A percentile compares a stretch with the other conserved stretches of the same genome.
Evolutionary conservation across 305 asterid species (phyloP).

Genomic region (Fraxinus ornus): DNA sequence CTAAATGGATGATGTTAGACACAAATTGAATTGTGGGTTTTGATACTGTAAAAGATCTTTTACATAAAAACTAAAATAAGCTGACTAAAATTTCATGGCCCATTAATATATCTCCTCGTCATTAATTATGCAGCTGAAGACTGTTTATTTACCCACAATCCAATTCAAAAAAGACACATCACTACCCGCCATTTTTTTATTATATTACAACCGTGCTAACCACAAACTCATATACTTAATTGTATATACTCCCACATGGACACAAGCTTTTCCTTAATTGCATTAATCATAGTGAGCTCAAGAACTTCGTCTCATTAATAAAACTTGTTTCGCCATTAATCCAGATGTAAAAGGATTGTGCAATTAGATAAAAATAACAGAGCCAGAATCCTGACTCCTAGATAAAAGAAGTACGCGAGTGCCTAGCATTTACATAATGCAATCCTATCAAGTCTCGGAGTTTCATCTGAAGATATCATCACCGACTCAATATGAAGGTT

Average conservation of each 20-base stretch:
- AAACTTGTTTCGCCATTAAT: neutral
- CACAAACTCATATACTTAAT: neutral
- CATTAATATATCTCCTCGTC: neutral
- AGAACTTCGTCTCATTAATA: neutral
- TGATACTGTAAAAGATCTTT: neutral
- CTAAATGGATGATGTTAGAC: neutral
- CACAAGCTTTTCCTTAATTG: neutral
- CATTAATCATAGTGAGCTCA: neutral
- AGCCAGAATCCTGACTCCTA: neutral
- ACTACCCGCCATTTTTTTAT: neutral
- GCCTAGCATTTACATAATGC: conserved; percentile 1
- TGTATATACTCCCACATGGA: neutral
- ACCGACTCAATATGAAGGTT: neutral
- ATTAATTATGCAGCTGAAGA: neutral
- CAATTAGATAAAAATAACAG: neutral
- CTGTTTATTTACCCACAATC: neutral
- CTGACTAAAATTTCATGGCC: neutral
- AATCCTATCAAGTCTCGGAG: neutral
- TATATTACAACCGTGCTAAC: neutral
- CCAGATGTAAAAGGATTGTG: neutral
- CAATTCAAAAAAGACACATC: neutral
- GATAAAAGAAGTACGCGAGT: neutral
- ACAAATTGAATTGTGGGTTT: neutral
- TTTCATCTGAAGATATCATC: neutral
- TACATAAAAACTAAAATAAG: neutral